Base-by-base conservation (phyloP, 805 yeast genomes). In the Priceomyces haplophilus region DNA sequence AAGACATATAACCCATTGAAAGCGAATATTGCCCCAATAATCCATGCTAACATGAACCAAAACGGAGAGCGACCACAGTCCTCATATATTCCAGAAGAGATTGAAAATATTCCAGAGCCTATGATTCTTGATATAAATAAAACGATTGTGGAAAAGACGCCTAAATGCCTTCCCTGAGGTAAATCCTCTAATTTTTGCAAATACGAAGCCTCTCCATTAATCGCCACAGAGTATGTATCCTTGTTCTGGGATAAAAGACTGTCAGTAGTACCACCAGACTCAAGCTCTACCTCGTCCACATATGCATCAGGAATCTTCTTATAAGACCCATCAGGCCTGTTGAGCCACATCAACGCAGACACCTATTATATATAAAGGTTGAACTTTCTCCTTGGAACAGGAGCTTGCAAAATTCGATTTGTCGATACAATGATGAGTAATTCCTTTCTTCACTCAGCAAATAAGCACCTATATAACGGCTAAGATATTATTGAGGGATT, bases 21-120 rank as follows among this genome's bases (percentile, higher is more conserved):
- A 8, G 89, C 79, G 44, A 82, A 66, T 3, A 74, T 37, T 1
- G 83, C 83, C 3, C 88, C 82, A 8, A 81, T 54, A 2, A 72
- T 23, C 93, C 93, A 85, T 1, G 85, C 75, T 0, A 67, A 45
- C 37, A 83, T 74, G 56, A 83, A 85, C 25, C 83, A 52, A 16
- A 72, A 61, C 1, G 82, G 78, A 7, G 85, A 82, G 11, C 87
- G 82, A 19, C 90, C 90, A 51, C 80, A 78, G 49, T 82, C 84
- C 35, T 72, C 73, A 53, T 78, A 82, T 23, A 85, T 77, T 19
- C 82, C 76, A 15, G 85, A 75, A 0, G 90, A 83, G 1, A 82
- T 78, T 6, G 89, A 83, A 65, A 85, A 82, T 7, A 85, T 84
- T 0, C 93, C 93, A 0, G 89, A 82, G 0, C 95, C 93, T 10